Conservation (phyloP, 208 protist species). For the Leptomonas pyrrhocoris region DNA sequence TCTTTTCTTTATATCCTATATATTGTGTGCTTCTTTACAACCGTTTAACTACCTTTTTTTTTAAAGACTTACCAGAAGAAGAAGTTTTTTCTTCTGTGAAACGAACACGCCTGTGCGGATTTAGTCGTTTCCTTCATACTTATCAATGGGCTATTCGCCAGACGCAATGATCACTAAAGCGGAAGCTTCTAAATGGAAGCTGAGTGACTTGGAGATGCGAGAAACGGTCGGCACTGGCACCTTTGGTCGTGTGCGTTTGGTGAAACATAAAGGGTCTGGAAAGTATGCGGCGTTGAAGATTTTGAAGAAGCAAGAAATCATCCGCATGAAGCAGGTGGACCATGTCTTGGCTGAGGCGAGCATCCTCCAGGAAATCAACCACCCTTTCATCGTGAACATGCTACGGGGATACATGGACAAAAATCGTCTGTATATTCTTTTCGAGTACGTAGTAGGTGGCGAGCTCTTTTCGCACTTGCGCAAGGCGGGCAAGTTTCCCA, state of each 20-base stretch:
- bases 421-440: constrained; percentile 92
- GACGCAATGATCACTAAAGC: constrained; percentile 52
- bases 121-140: not conserved
- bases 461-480: constrained; percentile 93
- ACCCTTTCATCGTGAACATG: constrained; percentile 96
- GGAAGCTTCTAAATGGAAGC: constrained; percentile 76
- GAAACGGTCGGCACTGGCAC: constrained; percentile 94
- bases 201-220: constrained; percentile 90
- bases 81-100: not conserved
- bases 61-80: not conserved
- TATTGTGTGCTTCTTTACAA: not conserved
- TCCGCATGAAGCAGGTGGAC: constrained; percentile 92
- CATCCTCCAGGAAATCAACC: constrained; percentile 92
- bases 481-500: constrained; percentile 90
- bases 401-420: constrained; percentile 96
- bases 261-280: constrained; percentile 78
- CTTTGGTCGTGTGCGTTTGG: constrained; percentile 94
- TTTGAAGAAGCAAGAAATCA: constrained; percentile 89
- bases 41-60: not conserved
- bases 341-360: constrained; percentile 94
- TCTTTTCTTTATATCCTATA: not conserved
- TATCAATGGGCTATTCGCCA: constrained; percentile 2
- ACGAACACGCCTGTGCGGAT: not conserved
- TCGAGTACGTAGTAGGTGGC: constrained; percentile 94
- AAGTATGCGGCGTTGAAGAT: constrained; percentile 92